phyloP scores from a whole-genome alignment of 306 rosid genomes.

The Pyrus pyrifolia region DNA sequence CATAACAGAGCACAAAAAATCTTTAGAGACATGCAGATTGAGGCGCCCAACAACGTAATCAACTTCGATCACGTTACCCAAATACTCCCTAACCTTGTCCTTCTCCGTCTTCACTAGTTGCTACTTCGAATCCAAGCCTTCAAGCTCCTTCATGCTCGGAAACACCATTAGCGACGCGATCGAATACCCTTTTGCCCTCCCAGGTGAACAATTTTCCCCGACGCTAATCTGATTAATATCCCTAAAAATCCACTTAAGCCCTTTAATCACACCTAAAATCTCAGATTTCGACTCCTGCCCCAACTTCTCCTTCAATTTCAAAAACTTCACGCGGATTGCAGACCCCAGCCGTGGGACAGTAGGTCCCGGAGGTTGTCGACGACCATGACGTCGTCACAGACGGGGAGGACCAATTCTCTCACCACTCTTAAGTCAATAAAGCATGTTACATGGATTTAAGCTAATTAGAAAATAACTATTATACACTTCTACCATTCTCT shows the following conservation, averaged over 20 bases:
- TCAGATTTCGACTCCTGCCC: slow-evolving; percentile 22
- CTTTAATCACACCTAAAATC: slow-evolving; percentile 51
- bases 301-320: slow-evolving; percentile 63
- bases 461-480: no score
- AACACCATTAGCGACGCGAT: slow-evolving; percentile 69
- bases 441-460: no score
- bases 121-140: slow-evolving; percentile 41
- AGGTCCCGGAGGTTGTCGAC: slow-evolving; percentile 33
- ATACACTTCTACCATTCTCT: no score
- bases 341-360: slow-evolving; percentile 42
- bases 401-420: slow-evolving; percentile 53
- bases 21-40: slow-evolving; percentile 58
- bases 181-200: slow-evolving; percentile 78
- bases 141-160: slow-evolving; percentile 38
- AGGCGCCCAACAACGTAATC: slow-evolving; percentile 50
- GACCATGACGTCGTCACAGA: slow-evolving; percentile 79
- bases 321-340: slow-evolving; percentile 44
- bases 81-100: slow-evolving; percentile 59
- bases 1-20: not conserved
- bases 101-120: slow-evolving; percentile 47
- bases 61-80: slow-evolving; percentile 60
- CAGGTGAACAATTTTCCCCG: slow-evolving; percentile 86
- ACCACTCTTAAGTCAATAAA: slow-evolving; percentile 22
- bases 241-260: slow-evolving; percentile 38
- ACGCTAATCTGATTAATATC: slow-evolving; percentile 41